Evolutionary conservation across 768 basidiomycete species (phyloP), one percentile per base, ranked within the genome.

Genomic region (Sarcodon aspratus): DNA sequence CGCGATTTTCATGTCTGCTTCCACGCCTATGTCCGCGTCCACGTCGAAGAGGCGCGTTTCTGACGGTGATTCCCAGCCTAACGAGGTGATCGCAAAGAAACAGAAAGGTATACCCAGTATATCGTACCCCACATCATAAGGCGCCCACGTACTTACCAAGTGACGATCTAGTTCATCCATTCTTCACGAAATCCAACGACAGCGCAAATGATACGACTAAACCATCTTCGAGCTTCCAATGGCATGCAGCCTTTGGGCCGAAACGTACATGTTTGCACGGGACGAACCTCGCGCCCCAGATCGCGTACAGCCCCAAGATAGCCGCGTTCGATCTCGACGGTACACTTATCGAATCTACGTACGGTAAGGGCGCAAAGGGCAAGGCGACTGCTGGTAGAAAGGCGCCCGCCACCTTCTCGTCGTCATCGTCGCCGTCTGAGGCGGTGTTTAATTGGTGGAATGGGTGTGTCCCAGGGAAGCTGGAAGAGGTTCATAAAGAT

Each of bases 241-340:
- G 65, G 66, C 48, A 60, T 50, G 52, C 47, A 7, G 61, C 65
- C n/a, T 60, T 66, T 7, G 65, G 66, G 3, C 55, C 59, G 1
- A 52, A 57, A 15, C 57, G 56, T 9, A 63, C 67, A 11, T 70
- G 68, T 48, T 57, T 69, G 8, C 65, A 69, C 49, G 70, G 65
- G 33, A 47, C 60, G 27, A 61, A 67, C 59, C 53, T 62, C 7
- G 54, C 60, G 0, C 81, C 80, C 0, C 59, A 63, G 10, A 27
- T 27, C 5, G 13, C 40, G 13, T 64, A 68, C 7, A 65, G 63
- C 1, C 34, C 69, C n/a, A 84, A 81, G 54, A 75, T 91, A 33
- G 85, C 87, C 9, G 75, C 80, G 10, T 86, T 93, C 53, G 93
- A 96, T 61, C 67, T 96, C 18, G 93, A 96, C 59, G 90, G 87